Base-by-base conservation (phyloP, 1,284 basidiomycete genomes). In the Papiliotrema terrestris region DNA sequence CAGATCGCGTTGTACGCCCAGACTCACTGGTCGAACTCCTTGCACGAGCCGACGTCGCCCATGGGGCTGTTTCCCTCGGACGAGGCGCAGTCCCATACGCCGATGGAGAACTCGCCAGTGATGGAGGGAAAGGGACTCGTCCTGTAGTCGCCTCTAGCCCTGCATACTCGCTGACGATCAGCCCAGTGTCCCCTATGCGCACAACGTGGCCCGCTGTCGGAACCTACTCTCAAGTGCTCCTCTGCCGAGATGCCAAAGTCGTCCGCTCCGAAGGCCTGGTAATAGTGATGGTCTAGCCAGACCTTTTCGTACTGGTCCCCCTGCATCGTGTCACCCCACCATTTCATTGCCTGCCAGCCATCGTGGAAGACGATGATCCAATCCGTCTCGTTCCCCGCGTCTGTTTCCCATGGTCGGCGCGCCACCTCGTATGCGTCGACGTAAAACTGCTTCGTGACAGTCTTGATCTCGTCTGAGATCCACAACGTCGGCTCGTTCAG, bases 401-500 rank as follows among this genome's bases (percentile, higher is more conserved):
- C 79, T 77, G 32, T 78, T 79, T 58, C 84, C 83, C 78, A 85
- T 0, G 88, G 86, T 62, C 65, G 87, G 83, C 89, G 83, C 66
- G 90, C 86, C 65, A 83, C 89, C 22, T 83, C 84, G 63, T 73
- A 67, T 8, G 63, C 68, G 39, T 77, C 73, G 57, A 68, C 78
- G 83, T 85, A 93, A 70, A 83, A 93, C 77, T 91, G 87, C 58
- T 71, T 80, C 2, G 82, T 79, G 8, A 81, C 83, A 41, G 67
- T 63, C 41, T 91, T 77, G 6, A 91, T 75, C 26, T 80, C 75
- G 32, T 69, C 56, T 29, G 83, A 82, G 54, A 82, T 65, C 71
- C 81, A 92, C 4, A 88, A 88, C 13, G 89, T 88, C 19, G 91
- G 91, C 74, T 91, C 91, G 66, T 81, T 80, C 47, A 81, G 63